A percentile compares a stretch with the other conserved stretches of the same genome.
Evolutionary conservation across 2,329 filamentous ascomycete genomes (phyloP).

Genomic region (Pyrenophora graminea): DNA sequence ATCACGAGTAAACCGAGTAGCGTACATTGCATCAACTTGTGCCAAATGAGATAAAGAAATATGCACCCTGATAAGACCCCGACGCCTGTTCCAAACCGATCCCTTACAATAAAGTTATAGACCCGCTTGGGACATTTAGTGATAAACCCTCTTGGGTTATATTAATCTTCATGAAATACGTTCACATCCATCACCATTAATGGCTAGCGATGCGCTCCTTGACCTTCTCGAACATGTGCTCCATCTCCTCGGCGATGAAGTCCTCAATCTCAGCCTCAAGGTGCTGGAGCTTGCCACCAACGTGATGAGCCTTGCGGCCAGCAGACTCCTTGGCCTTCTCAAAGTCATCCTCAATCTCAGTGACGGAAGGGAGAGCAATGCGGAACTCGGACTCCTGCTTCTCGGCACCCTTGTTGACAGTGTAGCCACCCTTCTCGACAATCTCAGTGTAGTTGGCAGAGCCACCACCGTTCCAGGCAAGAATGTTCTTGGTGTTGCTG

Average conservation of each 20-base stretch:
- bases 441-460: constrained; percentile 88
- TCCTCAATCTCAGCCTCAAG: constrained; percentile 52
- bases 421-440: constrained; percentile 73
- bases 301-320: constrained; percentile 47
- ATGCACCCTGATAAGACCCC: constrained; percentile 12
- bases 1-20: constrained; percentile 1
- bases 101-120: constrained; percentile 6
- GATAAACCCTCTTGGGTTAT: constrained; percentile 6
- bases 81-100: constrained; percentile 14
- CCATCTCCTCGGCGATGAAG: constrained; percentile 55
- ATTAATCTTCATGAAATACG: constrained; percentile 1
- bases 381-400: constrained; percentile 45
- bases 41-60: constrained; percentile 12
- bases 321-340: constrained; percentile 44
- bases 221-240: constrained; percentile 60
- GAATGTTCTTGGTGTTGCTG: constrained; percentile 84
- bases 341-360: constrained; percentile 43
- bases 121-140: constrained; percentile 8
- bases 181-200: constrained; percentile 17
- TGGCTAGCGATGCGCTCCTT: constrained; percentile 44
- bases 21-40: constrained; percentile 21
- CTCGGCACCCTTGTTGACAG: constrained; percentile 47
- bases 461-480: constrained; percentile 98
- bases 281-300: constrained; percentile 55
- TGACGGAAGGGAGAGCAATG: constrained; percentile 45